Percentiles rank a stretch among this genome's conserved stretches.
Conservation (phyloP, 2,329 filamentous ascomycete genomes). For the Fusarium multiceps region DNA sequence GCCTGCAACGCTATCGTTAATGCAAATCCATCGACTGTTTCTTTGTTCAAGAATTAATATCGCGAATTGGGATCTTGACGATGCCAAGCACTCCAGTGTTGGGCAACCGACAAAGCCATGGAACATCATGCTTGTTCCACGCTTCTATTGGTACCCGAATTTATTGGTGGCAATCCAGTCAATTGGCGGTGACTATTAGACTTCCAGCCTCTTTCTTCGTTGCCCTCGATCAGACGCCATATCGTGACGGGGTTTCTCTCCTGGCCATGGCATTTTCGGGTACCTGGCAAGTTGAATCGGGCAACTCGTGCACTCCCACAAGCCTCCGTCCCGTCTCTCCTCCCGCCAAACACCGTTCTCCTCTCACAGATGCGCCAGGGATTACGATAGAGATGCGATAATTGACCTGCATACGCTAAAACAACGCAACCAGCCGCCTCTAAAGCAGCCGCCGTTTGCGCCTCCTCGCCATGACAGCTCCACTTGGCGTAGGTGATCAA, state of each 20-base stretch:
- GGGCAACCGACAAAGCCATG: constrained; percentile 13
- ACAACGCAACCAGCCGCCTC: constrained; percentile 36
- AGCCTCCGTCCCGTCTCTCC: constrained; percentile 14
- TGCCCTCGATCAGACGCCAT: constrained; percentile 8
- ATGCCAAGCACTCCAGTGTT: constrained; percentile 8
- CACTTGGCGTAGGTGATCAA: constrained; percentile 41
- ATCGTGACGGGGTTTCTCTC: background rate
- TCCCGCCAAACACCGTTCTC: constrained; percentile 16
- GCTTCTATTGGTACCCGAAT: constrained; percentile 17
- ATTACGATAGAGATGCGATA: constrained; percentile 19
- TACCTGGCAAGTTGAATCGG: constrained; percentile 4
- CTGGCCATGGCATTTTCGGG: background rate
- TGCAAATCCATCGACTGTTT: constrained; percentile 1
- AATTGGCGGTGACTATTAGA: constrained; percentile 22
- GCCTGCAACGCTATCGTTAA: background rate
- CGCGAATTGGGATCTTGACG: constrained; percentile 4
- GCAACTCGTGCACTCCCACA: constrained; percentile 1
- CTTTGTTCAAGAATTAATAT: background rate
- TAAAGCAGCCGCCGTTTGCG: constrained; percentile 45
- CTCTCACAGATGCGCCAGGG: constrained; percentile 19
- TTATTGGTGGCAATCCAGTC: constrained; percentile 26
- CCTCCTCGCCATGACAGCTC: constrained; percentile 43
- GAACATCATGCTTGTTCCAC: constrained; percentile 6
- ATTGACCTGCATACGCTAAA: constrained; percentile 33
- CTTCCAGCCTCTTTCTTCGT: constrained; percentile 36